A percentile compares a stretch with the other conserved stretches of the same genome.
Evolutionary conservation across 2,329 filamentous ascomycete genomes (phyloP).

Genomic region (Neocatenulostroma microsporum): DNA sequence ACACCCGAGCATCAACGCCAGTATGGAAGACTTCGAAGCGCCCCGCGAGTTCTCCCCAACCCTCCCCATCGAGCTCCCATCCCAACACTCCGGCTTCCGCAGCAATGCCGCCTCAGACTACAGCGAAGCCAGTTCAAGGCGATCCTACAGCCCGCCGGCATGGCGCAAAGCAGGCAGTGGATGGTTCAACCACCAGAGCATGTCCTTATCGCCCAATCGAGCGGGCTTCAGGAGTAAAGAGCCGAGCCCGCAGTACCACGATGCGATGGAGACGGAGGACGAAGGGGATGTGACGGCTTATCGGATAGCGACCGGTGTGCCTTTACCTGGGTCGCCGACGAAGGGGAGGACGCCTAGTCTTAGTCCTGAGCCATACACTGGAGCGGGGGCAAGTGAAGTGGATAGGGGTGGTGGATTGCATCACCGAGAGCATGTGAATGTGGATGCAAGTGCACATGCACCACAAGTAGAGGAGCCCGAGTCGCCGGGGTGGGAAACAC

Average conservation of each 20-base stretch:
- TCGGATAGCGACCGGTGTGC: constrained; percentile 36
- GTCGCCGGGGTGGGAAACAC: constrained; percentile 16
- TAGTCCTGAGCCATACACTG: constrained; percentile 22
- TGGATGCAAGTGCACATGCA: constrained; percentile 7
- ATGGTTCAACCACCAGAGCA: constrained; percentile 46
- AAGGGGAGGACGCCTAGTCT: constrained; percentile 29
- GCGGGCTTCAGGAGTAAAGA: constrained; percentile 49
- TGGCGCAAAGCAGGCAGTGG: constrained; percentile 54
- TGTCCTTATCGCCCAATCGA: constrained; percentile 31
- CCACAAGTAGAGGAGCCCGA: constrained; percentile 15
- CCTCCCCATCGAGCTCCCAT: constrained; percentile 44
- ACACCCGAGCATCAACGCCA: constrained; percentile 52
- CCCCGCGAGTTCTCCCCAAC: constrained; percentile 45
- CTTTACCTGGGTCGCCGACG: constrained; percentile 49
- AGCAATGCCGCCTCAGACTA: constrained; percentile 37
- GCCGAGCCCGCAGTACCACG: constrained; percentile 53
- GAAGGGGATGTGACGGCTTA: constrained; percentile 41
- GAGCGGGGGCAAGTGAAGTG: constrained; percentile 9
- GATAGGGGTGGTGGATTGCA: constrained; percentile 18
- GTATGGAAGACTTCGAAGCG: constrained; percentile 55
- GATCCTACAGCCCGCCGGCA: constrained; percentile 59
- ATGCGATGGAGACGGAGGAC: constrained; percentile 41
- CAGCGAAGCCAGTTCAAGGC: constrained; percentile 40
- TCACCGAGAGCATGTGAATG: constrained; percentile 6
- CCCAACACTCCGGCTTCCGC: constrained; percentile 57